Percentiles rank a stretch among this genome's conserved stretches.
Conservation (phyloP, 805 yeast genomes). For the Nakazawaea wickerhamii region DNA sequence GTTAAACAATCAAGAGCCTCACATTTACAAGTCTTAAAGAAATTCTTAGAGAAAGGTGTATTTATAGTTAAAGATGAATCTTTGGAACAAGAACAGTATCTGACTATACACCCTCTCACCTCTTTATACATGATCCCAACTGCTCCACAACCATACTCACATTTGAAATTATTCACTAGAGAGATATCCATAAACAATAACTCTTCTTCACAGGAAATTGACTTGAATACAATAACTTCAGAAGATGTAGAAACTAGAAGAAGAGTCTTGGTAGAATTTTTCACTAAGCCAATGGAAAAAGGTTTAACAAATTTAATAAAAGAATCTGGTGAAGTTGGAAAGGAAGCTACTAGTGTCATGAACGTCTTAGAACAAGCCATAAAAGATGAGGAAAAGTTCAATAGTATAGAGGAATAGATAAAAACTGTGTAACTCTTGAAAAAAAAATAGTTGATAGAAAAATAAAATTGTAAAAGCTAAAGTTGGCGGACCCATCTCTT, state of each 20-base stretch:
- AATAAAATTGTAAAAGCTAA: neutral
- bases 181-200: slow-evolving; percentile 20
- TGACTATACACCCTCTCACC: slow-evolving; percentile 42
- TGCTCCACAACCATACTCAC: slow-evolving; percentile 58
- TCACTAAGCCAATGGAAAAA: slow-evolving; percentile 38
- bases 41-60: slow-evolving; percentile 23
- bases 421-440: neutral
- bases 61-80: slow-evolving; percentile 13
- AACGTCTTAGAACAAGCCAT: slow-evolving; percentile 13
- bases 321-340: slow-evolving; percentile 73
- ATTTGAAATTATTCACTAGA: slow-evolving; percentile 52
- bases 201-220: slow-evolving; percentile 16
- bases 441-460: neutral
- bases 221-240: slow-evolving; percentile 42
- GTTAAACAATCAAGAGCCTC: slow-evolving; percentile 31
- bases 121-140: slow-evolving; percentile 47
- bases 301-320: slow-evolving; percentile 48
- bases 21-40: slow-evolving; percentile 36
- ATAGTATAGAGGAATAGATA: neutral
- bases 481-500: neutral
- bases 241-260: slow-evolving; percentile 59
- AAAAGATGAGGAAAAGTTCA: slow-evolving; percentile 6
- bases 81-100: slow-evolving; percentile 14
- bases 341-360: slow-evolving; percentile 33
- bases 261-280: slow-evolving; percentile 48